These are phyloP conservation scores for Blastobotrys americana DNA, from an alignment of 805 yeast species.

Conservation along the genomic window DNA sequence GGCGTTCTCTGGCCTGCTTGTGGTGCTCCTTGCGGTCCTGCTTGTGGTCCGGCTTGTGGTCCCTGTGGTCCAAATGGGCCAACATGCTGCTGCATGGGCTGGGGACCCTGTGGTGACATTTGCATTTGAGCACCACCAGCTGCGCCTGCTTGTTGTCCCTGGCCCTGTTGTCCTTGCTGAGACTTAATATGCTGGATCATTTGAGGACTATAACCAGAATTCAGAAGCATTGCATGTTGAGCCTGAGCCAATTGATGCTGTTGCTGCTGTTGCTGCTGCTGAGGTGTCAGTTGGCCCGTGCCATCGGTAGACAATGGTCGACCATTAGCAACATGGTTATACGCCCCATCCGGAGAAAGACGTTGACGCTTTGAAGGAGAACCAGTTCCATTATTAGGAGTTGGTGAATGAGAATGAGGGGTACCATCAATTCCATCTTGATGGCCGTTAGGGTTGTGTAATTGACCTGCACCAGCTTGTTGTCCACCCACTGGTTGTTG, in stretches of 20 bases:
- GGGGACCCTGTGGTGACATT: constrained; percentile 1
- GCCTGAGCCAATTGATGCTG: constrained; percentile 21
- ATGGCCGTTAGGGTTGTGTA: background rate
- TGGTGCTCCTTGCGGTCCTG: background rate
- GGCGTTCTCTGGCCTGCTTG: background rate
- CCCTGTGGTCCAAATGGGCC: too few relatives aligned
- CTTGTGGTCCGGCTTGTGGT: constrained; percentile 22
- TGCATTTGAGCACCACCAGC: constrained; percentile 3
- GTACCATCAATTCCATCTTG: constrained; percentile 15
- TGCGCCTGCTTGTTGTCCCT: constrained; percentile 15
- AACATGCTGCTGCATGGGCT: constrained; percentile 11
- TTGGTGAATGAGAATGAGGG: constrained; percentile 26
- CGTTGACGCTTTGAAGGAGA: constrained; percentile 33
- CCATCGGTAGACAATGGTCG: constrained; percentile 16
- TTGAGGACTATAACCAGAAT: constrained; percentile 21
- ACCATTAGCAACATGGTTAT: constrained; percentile 16
- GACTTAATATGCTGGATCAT: constrained; percentile 26
- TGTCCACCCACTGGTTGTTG: constrained; percentile 9
- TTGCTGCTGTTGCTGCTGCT: constrained; percentile 22
- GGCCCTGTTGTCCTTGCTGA: constrained; percentile 23
- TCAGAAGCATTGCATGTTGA: constrained; percentile 15
- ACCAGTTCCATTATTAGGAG: constrained; percentile 19
- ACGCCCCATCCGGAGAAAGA: constrained; percentile 30
- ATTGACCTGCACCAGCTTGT: background rate
- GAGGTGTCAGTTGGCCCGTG: constrained; percentile 19